Conservation (phyloP, 2,329 filamentous ascomycete species). For the Venturia carpophila region DNA sequence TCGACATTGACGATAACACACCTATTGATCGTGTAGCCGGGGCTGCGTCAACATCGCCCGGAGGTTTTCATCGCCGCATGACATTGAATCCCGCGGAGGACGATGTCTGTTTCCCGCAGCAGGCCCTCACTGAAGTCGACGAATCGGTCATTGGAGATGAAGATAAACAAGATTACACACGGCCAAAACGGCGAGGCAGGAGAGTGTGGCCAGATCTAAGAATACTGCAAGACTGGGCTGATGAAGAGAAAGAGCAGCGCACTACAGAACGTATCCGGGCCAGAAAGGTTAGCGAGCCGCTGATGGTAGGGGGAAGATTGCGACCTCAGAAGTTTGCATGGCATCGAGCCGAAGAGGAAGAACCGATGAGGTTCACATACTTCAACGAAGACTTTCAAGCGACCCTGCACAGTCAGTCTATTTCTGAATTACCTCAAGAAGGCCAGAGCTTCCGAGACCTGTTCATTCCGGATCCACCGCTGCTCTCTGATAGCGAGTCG, state of each 20-base stretch:
- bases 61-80: constrained; percentile 34
- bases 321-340: constrained; percentile 70
- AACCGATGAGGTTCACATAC: constrained; percentile 92
- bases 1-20: constrained; percentile 41
- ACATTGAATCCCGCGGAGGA: constrained; percentile 57
- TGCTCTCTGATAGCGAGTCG: constrained; percentile 53
- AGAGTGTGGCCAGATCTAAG: constrained; percentile 79
- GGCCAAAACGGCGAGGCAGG: constrained; percentile 49
- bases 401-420: constrained; percentile 92
- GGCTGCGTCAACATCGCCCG: neutral
- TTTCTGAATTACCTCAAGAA: constrained; percentile 83
- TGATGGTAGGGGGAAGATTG: constrained; percentile 82
- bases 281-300: constrained; percentile 89
- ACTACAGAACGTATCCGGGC: constrained; percentile 69
- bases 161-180: constrained; percentile 23
- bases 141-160: constrained; percentile 56
- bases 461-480: constrained; percentile 73
- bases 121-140: constrained; percentile 59
- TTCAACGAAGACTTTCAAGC: constrained; percentile 97
- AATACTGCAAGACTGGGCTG: constrained; percentile 81
- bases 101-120: constrained; percentile 87
- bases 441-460: constrained; percentile 78
- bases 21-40: constrained; percentile 1
- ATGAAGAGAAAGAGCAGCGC: constrained; percentile 79
- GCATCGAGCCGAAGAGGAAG: constrained; percentile 82